Evolutionary conservation across 495 filamentous ascomycete species (phyloP), one percentile per base, ranked within the genome.

Genomic region (Talaromyces borbonicus): DNA sequence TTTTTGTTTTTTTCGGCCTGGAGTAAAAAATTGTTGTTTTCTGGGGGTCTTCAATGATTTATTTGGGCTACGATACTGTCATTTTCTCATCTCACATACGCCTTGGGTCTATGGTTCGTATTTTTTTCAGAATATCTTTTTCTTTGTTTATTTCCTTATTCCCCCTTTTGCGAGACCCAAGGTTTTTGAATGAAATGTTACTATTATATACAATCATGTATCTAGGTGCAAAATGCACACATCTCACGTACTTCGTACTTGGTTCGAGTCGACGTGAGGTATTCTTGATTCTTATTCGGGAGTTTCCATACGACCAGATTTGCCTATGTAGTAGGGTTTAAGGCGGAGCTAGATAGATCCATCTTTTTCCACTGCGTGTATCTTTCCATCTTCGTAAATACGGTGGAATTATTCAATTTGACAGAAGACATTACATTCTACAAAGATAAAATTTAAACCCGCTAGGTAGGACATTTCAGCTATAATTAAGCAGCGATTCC

Each of bases 401-500:
- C n/a, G n/a, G n/a, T n/a, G n/a, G n/a, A n/a, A n/a, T n/a, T n/a
- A n/a, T n/a, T n/a, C n/a, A n/a, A n/a, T n/a, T n/a, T n/a, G n/a
- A n/a, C n/a, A n/a, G n/a, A n/a, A n/a, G n/a, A n/a, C n/a, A n/a
- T n/a, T n/a, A n/a, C n/a, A n/a, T n/a, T n/a, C n/a, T n/a, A n/a
- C n/a, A n/a, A n/a, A n/a, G 26, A 29, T 11, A 6, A 29, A 6
- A 29, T 29, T 29, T 29, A 33, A 33, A 14, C n/a, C 31, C 5
- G 8, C n/a, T 33, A 7, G 16, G 12, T 38, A 15, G 18, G 1
- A 38, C 16, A 7, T 8, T 9, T 26, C 12, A 41, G 38, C 38
- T 41, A 26, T 41, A 41, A 16, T 41, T 41, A n/a, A 46, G 30
- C n/a, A 46, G 15, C 5, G 43, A 46, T 47, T 53, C 51, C 40